Conservation (phyloP, 164 flowering plant species). For the Vitis rotundifolia region DNA sequence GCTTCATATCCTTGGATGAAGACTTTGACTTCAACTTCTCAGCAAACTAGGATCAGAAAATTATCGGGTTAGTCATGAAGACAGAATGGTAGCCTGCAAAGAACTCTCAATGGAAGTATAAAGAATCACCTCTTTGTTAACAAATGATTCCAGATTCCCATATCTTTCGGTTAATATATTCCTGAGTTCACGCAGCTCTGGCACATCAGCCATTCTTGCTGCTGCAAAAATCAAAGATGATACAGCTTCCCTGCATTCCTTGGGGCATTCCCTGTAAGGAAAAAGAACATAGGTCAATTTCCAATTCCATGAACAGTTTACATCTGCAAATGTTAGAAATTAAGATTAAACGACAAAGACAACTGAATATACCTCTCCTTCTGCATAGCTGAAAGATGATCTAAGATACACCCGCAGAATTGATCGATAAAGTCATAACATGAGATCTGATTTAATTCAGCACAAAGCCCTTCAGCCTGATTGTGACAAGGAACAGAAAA, state of each 20-base stretch:
- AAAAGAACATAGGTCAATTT: neutral
- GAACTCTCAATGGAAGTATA: neutral
- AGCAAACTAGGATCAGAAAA: constrained; percentile 33
- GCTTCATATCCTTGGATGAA: constrained; percentile 58
- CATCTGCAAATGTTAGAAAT: neutral
- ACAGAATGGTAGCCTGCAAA: too few relatives aligned
- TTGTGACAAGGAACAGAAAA: neutral
- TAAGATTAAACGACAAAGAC: neutral
- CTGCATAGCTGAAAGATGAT: constrained; percentile 27
- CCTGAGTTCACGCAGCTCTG: constrained; percentile 53
- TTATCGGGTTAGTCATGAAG: constrained; percentile 1
- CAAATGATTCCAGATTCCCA: constrained; percentile 31
- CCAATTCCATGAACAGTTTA: too few relatives aligned
- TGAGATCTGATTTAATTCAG: constrained; percentile 33
- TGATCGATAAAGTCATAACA: constrained; percentile 41
- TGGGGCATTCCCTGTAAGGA: constrained; percentile 48
- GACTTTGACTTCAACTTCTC: constrained; percentile 38
- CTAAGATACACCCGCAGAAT: constrained; percentile 24
- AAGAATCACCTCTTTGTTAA: constrained; percentile 39
- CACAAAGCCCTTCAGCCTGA: constrained; percentile 48
- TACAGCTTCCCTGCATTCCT: constrained; percentile 53
- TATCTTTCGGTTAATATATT: constrained; percentile 33
- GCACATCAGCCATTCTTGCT: constrained; percentile 57
- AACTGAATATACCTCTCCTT: constrained; percentile 32
- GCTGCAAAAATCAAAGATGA: constrained; percentile 48